A percentile compares a stretch with the other conserved stretches of the same genome.
Evolutionary conservation across 192 early-diverging fungal genomes (phyloP).

Genomic region (Entomortierella parvispora): DNA sequence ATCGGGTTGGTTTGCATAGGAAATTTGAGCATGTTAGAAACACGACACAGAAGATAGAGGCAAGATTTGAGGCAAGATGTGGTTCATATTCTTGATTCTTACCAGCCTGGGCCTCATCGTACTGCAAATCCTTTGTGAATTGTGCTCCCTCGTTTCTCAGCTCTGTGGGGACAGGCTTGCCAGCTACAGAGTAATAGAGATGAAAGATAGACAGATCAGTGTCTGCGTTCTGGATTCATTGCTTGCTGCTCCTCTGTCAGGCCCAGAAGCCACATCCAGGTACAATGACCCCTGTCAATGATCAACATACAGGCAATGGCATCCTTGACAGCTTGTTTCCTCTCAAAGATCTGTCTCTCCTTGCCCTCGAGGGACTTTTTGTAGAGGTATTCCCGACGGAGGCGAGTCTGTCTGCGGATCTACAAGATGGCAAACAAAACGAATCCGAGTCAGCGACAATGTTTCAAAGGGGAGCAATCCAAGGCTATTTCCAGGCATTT

Average conservation of each 20-base stretch:
- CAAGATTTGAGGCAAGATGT: not conserved
- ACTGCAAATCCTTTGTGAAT: conserved; percentile 82
- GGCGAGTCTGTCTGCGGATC: conserved; percentile 88
- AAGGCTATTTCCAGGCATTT: too few species aligned
- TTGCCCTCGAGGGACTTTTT: conserved; percentile 95
- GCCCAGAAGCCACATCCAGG: too few species aligned
- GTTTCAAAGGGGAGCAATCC: not conserved
- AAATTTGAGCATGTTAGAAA: too few species aligned
- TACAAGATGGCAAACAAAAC: conserved; percentile 24
- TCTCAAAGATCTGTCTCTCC: conserved; percentile 90
- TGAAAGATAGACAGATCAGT: not conserved
- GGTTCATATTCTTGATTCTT: conserved; percentile 4
- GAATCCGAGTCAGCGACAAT: not conserved
- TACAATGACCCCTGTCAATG: not conserved
- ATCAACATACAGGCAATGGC: conserved; percentile 77
- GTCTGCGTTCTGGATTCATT: too few species aligned
- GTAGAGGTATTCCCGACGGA: conserved; percentile 96
- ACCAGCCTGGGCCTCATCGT: conserved; percentile 90
- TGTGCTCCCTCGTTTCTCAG: conserved; percentile 79
- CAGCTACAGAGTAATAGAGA: conserved; percentile 64
- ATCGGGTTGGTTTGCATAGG: too few species aligned
- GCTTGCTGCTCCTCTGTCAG: too few species aligned
- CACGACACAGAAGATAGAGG: too few species aligned
- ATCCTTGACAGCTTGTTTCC: conserved; percentile 93
- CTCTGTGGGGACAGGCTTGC: conserved; percentile 89